These are phyloP conservation scores for Carex myosuroides DNA, from an alignment of 176 grass and related monocot genomes.

Conservation along the genomic window DNA sequence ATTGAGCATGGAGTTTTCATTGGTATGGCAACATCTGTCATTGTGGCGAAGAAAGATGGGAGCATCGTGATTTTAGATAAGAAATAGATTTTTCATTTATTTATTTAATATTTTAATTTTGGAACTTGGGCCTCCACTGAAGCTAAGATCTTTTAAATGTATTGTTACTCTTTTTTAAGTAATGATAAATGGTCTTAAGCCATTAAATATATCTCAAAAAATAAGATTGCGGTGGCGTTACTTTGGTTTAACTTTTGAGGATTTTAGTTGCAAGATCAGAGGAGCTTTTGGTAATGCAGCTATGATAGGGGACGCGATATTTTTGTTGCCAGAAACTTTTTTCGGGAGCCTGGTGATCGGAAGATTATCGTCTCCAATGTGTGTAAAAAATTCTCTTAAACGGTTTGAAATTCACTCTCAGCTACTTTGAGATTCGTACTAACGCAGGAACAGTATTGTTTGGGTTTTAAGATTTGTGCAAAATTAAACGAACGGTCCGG, in stretches of 20 bases:
- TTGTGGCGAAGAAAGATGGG: slow-evolving; percentile 63
- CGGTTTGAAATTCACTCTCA: too few relatives aligned
- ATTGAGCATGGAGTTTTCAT: slow-evolving; percentile 83
- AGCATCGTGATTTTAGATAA: slow-evolving; percentile 28
- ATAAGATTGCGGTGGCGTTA: not conserved
- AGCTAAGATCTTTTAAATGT: slow-evolving; percentile 7
- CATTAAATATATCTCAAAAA: not conserved
- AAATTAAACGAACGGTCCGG: too few relatives aligned
- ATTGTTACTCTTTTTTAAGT: not conserved
- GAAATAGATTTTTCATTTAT: not conserved
- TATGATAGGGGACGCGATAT: too few relatives aligned
- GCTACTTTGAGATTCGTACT: too few relatives aligned
- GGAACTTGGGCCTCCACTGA: not conserved
- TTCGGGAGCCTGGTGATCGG: too few relatives aligned
- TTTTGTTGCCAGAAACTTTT: too few relatives aligned
- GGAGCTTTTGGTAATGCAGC: not conserved
- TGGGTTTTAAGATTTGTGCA: too few relatives aligned
- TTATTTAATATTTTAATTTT: not conserved
- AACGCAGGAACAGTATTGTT: too few relatives aligned
- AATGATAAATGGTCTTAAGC: slow-evolving; percentile 6
- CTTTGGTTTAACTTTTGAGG: not conserved
- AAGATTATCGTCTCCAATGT: too few relatives aligned
- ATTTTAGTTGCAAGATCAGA: too few relatives aligned
- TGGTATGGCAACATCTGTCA: slow-evolving; percentile 55
- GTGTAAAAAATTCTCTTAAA: too few relatives aligned